Evolutionary conservation across 495 filamentous ascomycete species (phyloP), one percentile per base, ranked within the genome.

Genomic region (Tuber calosporum): DNA sequence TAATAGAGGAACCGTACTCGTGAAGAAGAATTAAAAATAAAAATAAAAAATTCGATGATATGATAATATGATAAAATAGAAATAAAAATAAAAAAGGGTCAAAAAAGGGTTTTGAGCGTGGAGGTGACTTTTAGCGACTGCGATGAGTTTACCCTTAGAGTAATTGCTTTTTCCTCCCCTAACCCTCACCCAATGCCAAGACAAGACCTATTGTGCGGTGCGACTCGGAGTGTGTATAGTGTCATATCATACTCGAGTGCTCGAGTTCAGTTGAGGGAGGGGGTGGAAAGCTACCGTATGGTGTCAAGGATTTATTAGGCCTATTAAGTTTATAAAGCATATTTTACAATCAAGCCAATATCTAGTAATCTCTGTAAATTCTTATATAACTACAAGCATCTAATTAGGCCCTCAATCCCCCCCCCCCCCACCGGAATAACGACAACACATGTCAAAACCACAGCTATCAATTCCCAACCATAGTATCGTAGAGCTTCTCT

Each of bases 401-500:
- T 34, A 62, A 34, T 34, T 19, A 62, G 30, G 11, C 30, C 53
- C 53, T 34, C 26, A 17, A 15, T 34, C 15, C 17, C 39, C 15
- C 15, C 41, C 15, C 17, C 42, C 15, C 15, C 41, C 15, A 4
- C 42, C 42, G 15, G 15, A 17, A 62, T 17, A 58, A 4, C 13
- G 4, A 26, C 19, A 13, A 34, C 53, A 62, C 53, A 34, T 15
- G 34, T 17, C 34, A 37, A 30, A 69, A 69, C 40, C 67, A 67
- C 37, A 30, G 40, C n/a, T 11, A 34, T 77, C 48, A 79, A 41
- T 58, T 71, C 66, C 79, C 78, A 38, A 80, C 73, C 75, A 89
- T 78, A 38, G 78, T 82, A 71, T 92, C 92, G 81, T 94, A 92
- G 76, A 92, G 85, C 39, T 81, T 85, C 80, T 96, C 91, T 67